Conservation (phyloP, 192 early-diverging fungal species). For the Coemansia sp. region DNA sequence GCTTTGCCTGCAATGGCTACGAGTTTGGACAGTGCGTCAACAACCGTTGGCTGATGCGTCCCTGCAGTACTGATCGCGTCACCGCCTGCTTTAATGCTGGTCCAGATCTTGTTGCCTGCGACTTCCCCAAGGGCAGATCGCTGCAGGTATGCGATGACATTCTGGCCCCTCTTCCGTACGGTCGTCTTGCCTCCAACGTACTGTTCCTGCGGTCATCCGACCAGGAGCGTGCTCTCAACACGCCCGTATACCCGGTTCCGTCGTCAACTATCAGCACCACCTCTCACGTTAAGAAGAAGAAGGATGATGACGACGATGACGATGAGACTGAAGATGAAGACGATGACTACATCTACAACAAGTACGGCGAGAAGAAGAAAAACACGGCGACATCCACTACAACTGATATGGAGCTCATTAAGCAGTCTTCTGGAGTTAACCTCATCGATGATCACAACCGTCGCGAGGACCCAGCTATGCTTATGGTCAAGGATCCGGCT, state of each 20-base stretch:
- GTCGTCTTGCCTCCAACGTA: conserved; percentile 43
- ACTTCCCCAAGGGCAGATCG: conserved; percentile 48
- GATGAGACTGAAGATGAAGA: conserved; percentile 37
- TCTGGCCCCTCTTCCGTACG: conserved; percentile 38
- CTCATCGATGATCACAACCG: conserved; percentile 51
- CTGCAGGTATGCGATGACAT: conserved; percentile 50
- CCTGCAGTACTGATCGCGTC: conserved; percentile 44
- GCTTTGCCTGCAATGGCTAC: conserved; percentile 50
- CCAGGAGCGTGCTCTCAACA: conserved; percentile 49
- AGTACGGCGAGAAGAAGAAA: conserved; percentile 52
- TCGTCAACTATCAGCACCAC: conserved; percentile 11
- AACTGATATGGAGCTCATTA: conserved; percentile 49
- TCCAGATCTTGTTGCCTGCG: conserved; percentile 41
- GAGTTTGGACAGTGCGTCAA: conserved; percentile 52
- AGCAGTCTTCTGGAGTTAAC: conserved; percentile 46
- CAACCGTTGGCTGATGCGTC: conserved; percentile 50
- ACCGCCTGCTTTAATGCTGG: conserved; percentile 47
- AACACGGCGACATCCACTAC: conserved; percentile 34
- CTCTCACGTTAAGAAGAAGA: conserved; percentile 38
- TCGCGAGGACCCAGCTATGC: conserved; percentile 49
- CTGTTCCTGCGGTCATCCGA: conserved; percentile 43
- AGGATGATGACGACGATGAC: conserved; percentile 35
- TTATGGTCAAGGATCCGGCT: conserved; percentile 46
- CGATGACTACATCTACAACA: conserved; percentile 48
- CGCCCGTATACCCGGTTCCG: conserved; percentile 40